Evolutionary conservation across 106 monocot genomes (phyloP).

Genomic region (Apostasia shenzhenica): DNA sequence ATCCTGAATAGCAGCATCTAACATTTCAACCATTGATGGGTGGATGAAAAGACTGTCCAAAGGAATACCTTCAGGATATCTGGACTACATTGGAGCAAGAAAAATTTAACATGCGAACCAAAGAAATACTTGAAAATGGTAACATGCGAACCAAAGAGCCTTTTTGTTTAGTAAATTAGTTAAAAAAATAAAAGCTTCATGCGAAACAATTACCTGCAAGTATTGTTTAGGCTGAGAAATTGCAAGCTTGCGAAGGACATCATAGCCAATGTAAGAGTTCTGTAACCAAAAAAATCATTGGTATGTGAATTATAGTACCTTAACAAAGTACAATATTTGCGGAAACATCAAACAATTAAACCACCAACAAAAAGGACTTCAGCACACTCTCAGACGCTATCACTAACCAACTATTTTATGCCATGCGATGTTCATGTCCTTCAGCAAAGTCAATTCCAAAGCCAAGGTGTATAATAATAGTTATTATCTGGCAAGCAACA

Average conservation of each 20-base stretch:
- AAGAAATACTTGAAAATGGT: conserved; percentile 2
- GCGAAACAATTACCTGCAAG: conserved; percentile 58
- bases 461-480: no score
- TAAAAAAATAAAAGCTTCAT: background rate
- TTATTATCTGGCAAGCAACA: no score
- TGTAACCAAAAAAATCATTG: conserved; percentile 20
- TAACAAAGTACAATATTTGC: background rate
- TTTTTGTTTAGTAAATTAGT: background rate
- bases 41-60: conserved; percentile 79
- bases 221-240: conserved; percentile 96
- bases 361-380: no score
- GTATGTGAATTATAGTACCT: background rate
- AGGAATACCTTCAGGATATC: conserved; percentile 89
- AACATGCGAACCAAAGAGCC: no score
- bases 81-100: conserved; percentile 48
- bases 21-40: conserved; percentile 88
- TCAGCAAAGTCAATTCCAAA: no score
- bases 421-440: no score
- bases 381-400: no score
- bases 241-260: conserved; percentile 73
- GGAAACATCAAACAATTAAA: no score
- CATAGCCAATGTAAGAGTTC: conserved; percentile 94
- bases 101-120: conserved; percentile 9
- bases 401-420: no score
- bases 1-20: conserved; percentile 87